phyloP scores from a whole-genome alignment of 75 land plant species.

The Selaginella tamariscina region DNA sequence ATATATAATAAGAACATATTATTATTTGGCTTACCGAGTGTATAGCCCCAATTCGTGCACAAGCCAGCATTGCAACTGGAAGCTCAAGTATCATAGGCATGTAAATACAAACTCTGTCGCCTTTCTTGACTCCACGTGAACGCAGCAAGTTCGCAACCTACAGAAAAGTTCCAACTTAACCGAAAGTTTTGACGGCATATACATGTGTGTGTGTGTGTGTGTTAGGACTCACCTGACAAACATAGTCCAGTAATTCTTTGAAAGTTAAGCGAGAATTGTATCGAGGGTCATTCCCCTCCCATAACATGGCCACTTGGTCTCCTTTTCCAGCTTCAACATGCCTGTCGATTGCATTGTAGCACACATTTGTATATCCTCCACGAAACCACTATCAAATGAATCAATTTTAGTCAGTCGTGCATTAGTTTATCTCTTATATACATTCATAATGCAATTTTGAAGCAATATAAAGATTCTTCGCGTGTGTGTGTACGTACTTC shows the following conservation, averaged over 20 bases:
- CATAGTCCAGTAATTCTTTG: slow-evolving; percentile 7
- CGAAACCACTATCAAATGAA: slow-evolving; percentile 6
- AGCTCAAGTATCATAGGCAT: slow-evolving; percentile 22
- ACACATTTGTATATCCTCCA: slow-evolving; percentile 8
- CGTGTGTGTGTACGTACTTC: no score
- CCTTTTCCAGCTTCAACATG: slow-evolving; percentile 8
- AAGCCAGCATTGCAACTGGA: slow-evolving; percentile 20
- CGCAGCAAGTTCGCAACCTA: slow-evolving; percentile 21
- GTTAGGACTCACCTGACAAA: slow-evolving; percentile 21
- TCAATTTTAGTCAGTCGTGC: no score
- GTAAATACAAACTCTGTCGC: slow-evolving; percentile 24
- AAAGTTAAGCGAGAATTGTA: not conserved
- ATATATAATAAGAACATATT: not conserved
- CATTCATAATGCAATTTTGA: no score
- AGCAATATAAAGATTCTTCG: no score
- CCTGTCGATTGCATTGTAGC: not conserved
- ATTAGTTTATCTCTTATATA: no score
- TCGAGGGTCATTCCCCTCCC: slow-evolving; percentile 10
- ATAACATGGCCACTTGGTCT: not conserved
- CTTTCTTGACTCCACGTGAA: slow-evolving; percentile 11
- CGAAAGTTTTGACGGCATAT: no score
- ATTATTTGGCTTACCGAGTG: slow-evolving; percentile 17
- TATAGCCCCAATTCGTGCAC: slow-evolving; percentile 25
- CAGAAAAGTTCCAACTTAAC: no score
- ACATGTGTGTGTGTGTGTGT: no score